Base-by-base conservation (phyloP, 2,329 filamentous ascomycete species). In the Ophiostoma sp. region DNA sequence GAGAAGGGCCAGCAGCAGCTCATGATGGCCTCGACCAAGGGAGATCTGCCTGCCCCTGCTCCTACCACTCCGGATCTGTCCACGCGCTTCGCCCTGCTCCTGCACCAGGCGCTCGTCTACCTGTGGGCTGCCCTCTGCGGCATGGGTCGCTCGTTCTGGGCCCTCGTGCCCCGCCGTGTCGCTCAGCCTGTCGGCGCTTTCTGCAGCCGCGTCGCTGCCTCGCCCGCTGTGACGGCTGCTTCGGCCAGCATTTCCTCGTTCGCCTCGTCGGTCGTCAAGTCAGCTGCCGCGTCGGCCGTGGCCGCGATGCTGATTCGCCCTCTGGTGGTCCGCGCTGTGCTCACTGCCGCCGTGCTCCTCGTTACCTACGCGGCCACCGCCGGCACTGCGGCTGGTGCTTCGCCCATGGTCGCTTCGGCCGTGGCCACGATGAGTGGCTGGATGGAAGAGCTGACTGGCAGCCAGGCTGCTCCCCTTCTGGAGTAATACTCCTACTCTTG, bases 291-390 rank as follows among this genome's bases (percentile, higher is more conserved):
- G 11, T 64, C 73, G n/a, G 72, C 72, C 22, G 69, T 73, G 1
- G 73, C 73, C 1, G 72, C 68, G 12, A 45, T 72, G 50, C 31
- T 71, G 17, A 45, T 74, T 22, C 74, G 70, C 8, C 75, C 75
- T 9, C 71, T 76, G 25, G 63, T 76, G 8, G n/a, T 75, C 12
- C 76, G 76, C n/a, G 31, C 69, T 6, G 52, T 69, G n/a, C 69
- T 76, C 19, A 71, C 72, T 0, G 50, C 57, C 0, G 59, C 48
- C 12, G 70, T 77, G 17, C 45, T 77, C n/a, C 57, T 69, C 25
- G 48, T 68, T 9, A 75, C 74, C 28, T 75, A 69, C 19, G 63
- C 36, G 17, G 74, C 71, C 48, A 69, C 71, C 17, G 50, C 74
- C 3, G 73, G 70, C 59, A 45, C 45, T 39, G 31, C 36, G 15